Percentiles rank a stretch among this genome's conserved stretches.
These are phyloP conservation scores for Zoysia pacifica DNA, from an alignment of 176 grass and related monocot genomes.

Conservation along the genomic window DNA sequence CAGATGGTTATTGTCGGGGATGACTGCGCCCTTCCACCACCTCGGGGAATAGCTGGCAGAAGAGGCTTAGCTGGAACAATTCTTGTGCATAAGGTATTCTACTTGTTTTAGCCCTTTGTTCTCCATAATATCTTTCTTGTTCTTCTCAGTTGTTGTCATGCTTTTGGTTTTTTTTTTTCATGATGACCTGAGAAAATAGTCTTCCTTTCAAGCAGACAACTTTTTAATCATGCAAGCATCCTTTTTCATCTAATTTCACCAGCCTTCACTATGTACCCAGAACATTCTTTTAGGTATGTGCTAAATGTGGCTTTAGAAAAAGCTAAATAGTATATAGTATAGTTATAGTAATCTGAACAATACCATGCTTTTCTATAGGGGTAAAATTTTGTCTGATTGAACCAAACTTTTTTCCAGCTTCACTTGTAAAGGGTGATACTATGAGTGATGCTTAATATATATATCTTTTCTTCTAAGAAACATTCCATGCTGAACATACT, in stretches of 20 bases:
- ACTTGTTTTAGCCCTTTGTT: slow-evolving; percentile 17
- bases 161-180: not conserved
- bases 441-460: not conserved
- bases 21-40: slow-evolving; percentile 95
- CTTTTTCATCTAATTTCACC: slow-evolving; percentile 23
- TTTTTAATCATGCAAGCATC: slow-evolving; percentile 12
- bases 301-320: slow-evolving; percentile 17
- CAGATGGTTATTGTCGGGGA: slow-evolving; percentile 99
- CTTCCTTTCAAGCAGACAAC: not conserved
- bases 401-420: slow-evolving; percentile 22
- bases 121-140: slow-evolving; percentile 12
- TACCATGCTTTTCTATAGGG: not conserved
- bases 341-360: not conserved
- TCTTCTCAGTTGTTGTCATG: not conserved
- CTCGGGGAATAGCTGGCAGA: slow-evolving; percentile 91
- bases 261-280: not conserved
- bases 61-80: slow-evolving; percentile 96
- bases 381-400: slow-evolving; percentile 19
- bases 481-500: slow-evolving; percentile 15
- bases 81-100: slow-evolving; percentile 90
- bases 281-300: slow-evolving; percentile 17
- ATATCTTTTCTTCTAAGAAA: not conserved
- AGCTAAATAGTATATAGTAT: not conserved
- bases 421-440: slow-evolving; percentile 5
- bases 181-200: not conserved